Conservation (phyloP, 2,329 filamentous ascomycete genomes). For the Phyllosticta capitalensis region DNA sequence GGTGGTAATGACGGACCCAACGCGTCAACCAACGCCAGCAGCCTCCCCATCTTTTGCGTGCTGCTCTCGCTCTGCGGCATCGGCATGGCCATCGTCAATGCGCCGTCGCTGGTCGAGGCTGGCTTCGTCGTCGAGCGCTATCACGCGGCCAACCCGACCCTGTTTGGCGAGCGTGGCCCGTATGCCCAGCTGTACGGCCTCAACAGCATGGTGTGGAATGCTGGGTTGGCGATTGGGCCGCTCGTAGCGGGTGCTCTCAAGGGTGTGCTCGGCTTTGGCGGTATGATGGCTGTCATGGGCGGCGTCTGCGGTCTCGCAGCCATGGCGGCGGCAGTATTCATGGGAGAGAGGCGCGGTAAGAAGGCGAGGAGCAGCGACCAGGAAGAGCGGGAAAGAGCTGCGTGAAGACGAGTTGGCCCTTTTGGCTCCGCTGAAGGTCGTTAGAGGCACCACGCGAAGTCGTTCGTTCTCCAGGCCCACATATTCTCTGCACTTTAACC, state of each 20-base stretch:
- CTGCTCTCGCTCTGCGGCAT: slow-evolving; percentile 41
- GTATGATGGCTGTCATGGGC: slow-evolving; percentile 47
- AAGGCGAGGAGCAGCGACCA: not conserved
- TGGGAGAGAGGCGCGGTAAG: not conserved
- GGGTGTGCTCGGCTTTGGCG: slow-evolving; percentile 45
- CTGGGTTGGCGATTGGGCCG: slow-evolving; percentile 51
- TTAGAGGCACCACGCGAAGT: not conserved
- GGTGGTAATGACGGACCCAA: not conserved
- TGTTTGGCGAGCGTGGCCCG: slow-evolving; percentile 48
- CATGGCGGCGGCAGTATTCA: slow-evolving; percentile 12
- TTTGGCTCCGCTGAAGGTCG: not conserved
- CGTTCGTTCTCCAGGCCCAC: not conserved
- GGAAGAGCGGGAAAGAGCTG: not conserved
- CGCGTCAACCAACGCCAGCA: slow-evolving; percentile 14
- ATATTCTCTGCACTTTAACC: too few species aligned
- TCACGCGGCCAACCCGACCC: slow-evolving; percentile 43
- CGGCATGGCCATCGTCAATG: slow-evolving; percentile 45
- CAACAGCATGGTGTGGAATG: slow-evolving; percentile 53
- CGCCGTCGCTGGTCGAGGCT: slow-evolving; percentile 48
- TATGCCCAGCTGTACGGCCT: slow-evolving; percentile 59
- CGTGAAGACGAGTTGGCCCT: not conserved
- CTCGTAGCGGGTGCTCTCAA: slow-evolving; percentile 45
- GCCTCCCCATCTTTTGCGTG: slow-evolving; percentile 38
- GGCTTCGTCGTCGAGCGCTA: slow-evolving; percentile 47
- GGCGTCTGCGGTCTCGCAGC: slow-evolving; percentile 36